phyloP scores from a whole-genome alignment of 2,329 filamentous ascomycete genomes.

The Scortechinia acanthostroma region DNA sequence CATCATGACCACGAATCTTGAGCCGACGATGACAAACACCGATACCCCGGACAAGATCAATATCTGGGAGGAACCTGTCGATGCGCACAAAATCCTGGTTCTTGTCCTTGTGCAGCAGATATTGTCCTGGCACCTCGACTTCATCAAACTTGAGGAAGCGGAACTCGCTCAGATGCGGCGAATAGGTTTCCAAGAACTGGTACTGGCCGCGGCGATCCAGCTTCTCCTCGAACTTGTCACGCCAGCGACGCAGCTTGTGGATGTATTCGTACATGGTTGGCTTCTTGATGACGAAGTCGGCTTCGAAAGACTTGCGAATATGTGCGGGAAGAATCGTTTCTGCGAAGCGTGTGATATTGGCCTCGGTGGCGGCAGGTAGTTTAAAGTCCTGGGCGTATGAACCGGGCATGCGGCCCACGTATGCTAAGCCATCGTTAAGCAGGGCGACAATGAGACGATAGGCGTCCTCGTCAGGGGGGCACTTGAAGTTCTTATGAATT shows the following conservation, averaged over 20 bases:
- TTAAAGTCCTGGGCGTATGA: slow-evolving; percentile 89
- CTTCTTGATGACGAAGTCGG: slow-evolving; percentile 91
- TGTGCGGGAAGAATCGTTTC: slow-evolving; percentile 91
- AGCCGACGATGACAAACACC: slow-evolving; percentile 86
- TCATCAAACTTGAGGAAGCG: slow-evolving; percentile 97
- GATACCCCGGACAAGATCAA: slow-evolving; percentile 85
- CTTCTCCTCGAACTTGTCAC: slow-evolving; percentile 96
- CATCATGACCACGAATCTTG: slow-evolving; percentile 94
- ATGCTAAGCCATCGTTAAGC: slow-evolving; percentile 88
- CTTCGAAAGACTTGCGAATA: slow-evolving; percentile 92
- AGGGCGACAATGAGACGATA: slow-evolving; percentile 95
- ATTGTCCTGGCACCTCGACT: slow-evolving; percentile 94
- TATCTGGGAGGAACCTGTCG: slow-evolving; percentile 89
- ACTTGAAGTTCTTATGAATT: slow-evolving; percentile 98
- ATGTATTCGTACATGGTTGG: slow-evolving; percentile 99
- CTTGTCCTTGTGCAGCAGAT: slow-evolving; percentile 94
- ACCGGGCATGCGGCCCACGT: slow-evolving; percentile 78
- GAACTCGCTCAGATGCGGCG: slow-evolving; percentile 90
- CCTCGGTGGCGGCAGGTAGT: slow-evolving; percentile 81
- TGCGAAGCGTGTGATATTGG: slow-evolving; percentile 92
- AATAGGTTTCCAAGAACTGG: slow-evolving; percentile 76
- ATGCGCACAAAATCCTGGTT: slow-evolving; percentile 98
- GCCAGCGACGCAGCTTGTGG: slow-evolving; percentile 88
- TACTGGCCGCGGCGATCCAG: slow-evolving; percentile 74
- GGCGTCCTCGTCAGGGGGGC: slow-evolving; percentile 93